A percentile compares a stretch with the other conserved stretches of the same genome.
phyloP scores from a whole-genome alignment of 2,329 filamentous ascomycete genomes.

The Sarocladium brachiariae region DNA sequence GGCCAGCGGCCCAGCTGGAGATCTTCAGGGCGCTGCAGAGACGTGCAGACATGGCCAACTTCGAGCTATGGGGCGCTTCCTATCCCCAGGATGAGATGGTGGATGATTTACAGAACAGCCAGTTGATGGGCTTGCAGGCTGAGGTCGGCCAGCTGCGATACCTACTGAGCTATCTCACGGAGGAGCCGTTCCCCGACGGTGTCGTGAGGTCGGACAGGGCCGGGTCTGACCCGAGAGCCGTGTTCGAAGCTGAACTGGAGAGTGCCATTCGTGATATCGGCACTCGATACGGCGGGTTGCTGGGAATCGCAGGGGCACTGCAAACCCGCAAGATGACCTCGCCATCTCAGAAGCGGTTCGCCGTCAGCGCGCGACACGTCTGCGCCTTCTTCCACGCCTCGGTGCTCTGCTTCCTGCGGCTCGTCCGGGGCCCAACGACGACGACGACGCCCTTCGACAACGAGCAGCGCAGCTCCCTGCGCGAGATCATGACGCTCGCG shows the following conservation, averaged over 20 bases:
- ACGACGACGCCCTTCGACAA: background rate
- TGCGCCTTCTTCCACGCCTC: background rate
- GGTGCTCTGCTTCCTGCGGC: background rate
- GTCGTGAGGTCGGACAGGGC: background rate
- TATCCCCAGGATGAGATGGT: background rate
- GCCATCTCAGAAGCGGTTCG: background rate
- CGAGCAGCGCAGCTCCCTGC: background rate
- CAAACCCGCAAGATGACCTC: background rate
- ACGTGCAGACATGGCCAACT: background rate
- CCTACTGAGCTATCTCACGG: background rate
- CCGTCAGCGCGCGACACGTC: background rate
- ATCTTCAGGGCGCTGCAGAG: background rate
- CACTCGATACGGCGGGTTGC: background rate
- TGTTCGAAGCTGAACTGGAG: background rate
- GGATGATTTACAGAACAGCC: slow-evolving; percentile 1
- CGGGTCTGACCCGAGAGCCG: background rate
- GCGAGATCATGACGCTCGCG: background rate
- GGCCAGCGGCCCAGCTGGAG: background rate
- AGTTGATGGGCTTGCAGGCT: background rate
- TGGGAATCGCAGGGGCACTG: background rate
- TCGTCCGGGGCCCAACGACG: background rate
- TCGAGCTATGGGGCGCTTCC: background rate
- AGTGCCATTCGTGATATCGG: background rate
- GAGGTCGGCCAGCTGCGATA: background rate
- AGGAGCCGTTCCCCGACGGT: background rate